Evolutionary conservation across 805 yeast genomes (phyloP), one percentile per base, ranked within the genome.

Genomic region (Huiozyma sinensis): DNA sequence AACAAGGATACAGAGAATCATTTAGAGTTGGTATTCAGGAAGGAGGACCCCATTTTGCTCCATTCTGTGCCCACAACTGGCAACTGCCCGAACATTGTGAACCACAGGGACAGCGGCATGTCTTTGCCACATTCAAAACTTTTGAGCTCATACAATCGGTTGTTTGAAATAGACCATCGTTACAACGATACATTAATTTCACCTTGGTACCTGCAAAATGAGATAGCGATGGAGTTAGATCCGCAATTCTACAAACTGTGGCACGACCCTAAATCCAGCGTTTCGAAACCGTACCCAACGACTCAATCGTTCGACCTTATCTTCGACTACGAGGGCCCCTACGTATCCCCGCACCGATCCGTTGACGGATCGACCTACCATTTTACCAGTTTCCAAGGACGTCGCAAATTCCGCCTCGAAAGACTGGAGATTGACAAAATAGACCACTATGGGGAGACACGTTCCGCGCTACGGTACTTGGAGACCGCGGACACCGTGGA

Each of bases 81-180:
- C 6, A n/a, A 12, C 11, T 43, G 45, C 29, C 42, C 38, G 12
- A 13, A 34, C n/a, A 11, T 4, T 9, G 33, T 11, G 5, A 31
- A 2, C 2, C 11, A 9, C 33, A 31, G 33, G 33, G n/a, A 8
- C 9, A 11, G n/a, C 5, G n/a, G n/a, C 33, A 31, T 8, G 9
- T 31, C 12, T 3, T 34, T 46, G 24, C 41, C 42, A 7, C 44
- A 53, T 56, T 76, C 82, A 0, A 57, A 58, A 1, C 60, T 68
- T 37, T 64, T 74, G 41, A 57, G 54, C 47, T 48, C 52, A 3
- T 64, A 67, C 61, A 55, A 60, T 36, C 55, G 61, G n/a, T 54
- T 76, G 2, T 79, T 76, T 51, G 61, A 64, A 36, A 55, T 72
- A 4, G 80, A 77, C 47, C 46, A 65, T 37, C 51, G 58, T 11